These are phyloP conservation scores for Mycena crocata DNA, from an alignment of 768 basidiomycete species.

Conservation along the genomic window DNA sequence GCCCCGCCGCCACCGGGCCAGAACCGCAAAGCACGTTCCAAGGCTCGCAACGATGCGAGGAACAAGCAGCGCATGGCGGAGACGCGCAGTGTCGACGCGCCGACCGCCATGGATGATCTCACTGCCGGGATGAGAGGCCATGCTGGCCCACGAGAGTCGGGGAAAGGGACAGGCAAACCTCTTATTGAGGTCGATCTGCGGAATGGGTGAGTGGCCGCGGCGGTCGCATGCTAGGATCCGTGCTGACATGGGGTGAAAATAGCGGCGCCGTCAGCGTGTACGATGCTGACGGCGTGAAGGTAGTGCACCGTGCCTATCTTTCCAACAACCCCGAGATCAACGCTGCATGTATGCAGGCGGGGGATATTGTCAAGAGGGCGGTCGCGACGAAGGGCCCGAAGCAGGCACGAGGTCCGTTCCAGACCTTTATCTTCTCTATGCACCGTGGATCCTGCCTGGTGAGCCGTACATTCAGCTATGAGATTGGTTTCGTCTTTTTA, in stretches of 20 bases:
- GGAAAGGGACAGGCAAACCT: background rate
- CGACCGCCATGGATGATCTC: background rate
- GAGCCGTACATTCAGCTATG: no score
- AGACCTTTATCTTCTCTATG: background rate
- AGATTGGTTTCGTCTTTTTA: background rate
- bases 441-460: slow-evolving; percentile 5
- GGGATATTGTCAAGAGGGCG: background rate
- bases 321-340: slow-evolving; percentile 1
- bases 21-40: background rate
- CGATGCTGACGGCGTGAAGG: background rate
- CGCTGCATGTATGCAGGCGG: background rate
- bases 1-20: background rate
- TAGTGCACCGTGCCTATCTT: background rate
- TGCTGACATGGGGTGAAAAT: background rate
- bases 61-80: background rate
- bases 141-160: background rate
- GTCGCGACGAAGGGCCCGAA: background rate
- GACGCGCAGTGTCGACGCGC: background rate
- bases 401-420: slow-evolving; percentile 7
- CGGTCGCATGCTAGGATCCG: background rate
- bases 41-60: background rate
- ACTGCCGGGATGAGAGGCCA: background rate
- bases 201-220: background rate
- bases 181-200: background rate
- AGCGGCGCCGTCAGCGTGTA: background rate